phyloP scores from a whole-genome alignment of 441 rosid genomes.

The Biscutella auriculata region DNA sequence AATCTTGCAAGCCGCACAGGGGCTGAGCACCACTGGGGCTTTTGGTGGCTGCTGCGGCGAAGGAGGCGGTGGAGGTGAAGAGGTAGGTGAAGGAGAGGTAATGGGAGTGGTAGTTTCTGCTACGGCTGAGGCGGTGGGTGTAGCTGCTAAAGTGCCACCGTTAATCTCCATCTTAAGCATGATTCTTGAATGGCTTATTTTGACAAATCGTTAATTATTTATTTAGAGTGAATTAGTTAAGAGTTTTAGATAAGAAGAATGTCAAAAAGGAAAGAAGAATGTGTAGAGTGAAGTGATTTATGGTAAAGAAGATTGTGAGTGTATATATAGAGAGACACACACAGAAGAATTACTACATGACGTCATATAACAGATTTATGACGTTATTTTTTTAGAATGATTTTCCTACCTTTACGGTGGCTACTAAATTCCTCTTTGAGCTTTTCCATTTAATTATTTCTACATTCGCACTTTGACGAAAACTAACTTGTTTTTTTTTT shows the following conservation, averaged over 20 bases:
- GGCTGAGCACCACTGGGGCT: constrained; percentile 40
- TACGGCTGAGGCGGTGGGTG: constrained; percentile 20
- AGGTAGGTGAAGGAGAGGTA: constrained; percentile 17
- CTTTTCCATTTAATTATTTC: constrained; percentile 19
- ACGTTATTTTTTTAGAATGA: neutral
- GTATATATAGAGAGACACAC: constrained; percentile 12
- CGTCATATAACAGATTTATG: neutral
- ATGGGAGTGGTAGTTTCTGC: constrained; percentile 8
- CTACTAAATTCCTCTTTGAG: constrained; percentile 9
- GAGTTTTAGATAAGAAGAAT: neutral
- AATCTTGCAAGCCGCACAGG: constrained; percentile 71
- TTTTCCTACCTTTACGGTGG: constrained; percentile 12
- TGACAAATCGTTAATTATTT: neutral
- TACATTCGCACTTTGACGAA: constrained; percentile 18
- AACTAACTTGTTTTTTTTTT: neutral
- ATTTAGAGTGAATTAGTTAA: neutral
- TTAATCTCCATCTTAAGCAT: constrained; percentile 36
- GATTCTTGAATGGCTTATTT: neutral
- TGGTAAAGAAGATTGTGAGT: constrained; percentile 3
- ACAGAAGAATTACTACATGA: neutral
- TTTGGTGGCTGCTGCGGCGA: constrained; percentile 19
- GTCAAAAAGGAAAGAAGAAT: neutral
- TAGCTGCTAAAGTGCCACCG: constrained; percentile 21
- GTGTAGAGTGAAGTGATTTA: constrained; percentile 20
- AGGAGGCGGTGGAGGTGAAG: constrained; percentile 23